Evolutionary conservation across 495 filamentous ascomycete species (phyloP), one percentile per base, ranked within the genome.

Genomic region (Xylaria longipes): DNA sequence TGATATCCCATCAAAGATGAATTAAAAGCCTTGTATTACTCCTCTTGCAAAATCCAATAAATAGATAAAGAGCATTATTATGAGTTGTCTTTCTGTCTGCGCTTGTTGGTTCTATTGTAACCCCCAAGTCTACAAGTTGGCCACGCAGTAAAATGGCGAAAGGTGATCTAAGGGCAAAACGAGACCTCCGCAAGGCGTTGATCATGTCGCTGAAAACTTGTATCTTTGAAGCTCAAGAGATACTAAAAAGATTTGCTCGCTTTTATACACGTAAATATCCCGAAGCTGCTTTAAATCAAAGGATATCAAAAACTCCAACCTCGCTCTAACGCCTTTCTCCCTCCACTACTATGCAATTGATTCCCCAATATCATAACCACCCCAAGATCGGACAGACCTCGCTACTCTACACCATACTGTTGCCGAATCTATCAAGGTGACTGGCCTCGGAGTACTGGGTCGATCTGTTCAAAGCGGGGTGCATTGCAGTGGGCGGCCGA

Each of bases 401-500:
- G 39, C 20, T 20, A 31, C 33, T 39, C 39, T 70, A 70, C 15
- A 70, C 45, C 68, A 70, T 74, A 57, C 62, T 73, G 50, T 77
- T 76, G 0, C 73, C 69, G 35, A 79, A 79, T 12, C 77, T 73
- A 35, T 77, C 70, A 14, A 79, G 60, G 45, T 77, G 75, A 64
- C 77, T 84, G n/a, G 84, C 85, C 63, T 78, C 83, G 73, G 83
- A 85, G 72, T 88, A 88, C 31, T 75, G 76, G 65, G 37, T 33
- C 20, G 22, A 25, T 45, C n/a, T 71, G 74, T 78, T 80, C 7
- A 80, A n/a, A n/a, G n/a, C 80, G 27, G 87, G 87, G 73, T 89
- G 87, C 60, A 86, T 68, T 8, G 84, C 84, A 61, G 85, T 85
- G 12, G 83, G 79, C 4, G 87, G 87, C 11, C 87, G 82, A 77